Evolutionary conservation across 1,284 basidiomycete genomes (phyloP).

Genomic region (Ceratobasidium sp.): DNA sequence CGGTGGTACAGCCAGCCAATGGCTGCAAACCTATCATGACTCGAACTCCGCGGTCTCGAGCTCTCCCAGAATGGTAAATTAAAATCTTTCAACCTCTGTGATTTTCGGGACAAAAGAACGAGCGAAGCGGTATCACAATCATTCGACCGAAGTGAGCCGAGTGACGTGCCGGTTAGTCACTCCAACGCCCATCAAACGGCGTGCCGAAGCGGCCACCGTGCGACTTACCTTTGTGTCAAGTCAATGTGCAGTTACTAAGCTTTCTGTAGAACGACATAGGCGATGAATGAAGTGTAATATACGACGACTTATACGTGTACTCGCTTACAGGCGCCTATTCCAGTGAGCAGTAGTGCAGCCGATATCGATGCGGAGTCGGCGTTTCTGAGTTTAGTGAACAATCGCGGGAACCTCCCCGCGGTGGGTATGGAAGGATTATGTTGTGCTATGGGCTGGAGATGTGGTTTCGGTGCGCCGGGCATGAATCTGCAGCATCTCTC

Average conservation of each 20-base stretch:
- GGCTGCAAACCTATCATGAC: too few relatives aligned
- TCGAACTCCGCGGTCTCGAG: not conserved
- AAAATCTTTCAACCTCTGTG: not conserved
- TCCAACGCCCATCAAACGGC: not conserved
- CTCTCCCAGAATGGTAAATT: not conserved
- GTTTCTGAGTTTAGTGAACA: not conserved
- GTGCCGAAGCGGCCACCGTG: not conserved
- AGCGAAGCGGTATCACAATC: not conserved
- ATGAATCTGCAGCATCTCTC: not conserved
- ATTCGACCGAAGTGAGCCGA: not conserved
- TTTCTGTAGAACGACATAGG: not conserved
- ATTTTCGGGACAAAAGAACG: not conserved
- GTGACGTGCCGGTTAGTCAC: not conserved
- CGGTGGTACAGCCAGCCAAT: not conserved
- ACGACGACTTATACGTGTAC: not conserved
- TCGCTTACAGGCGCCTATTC: not conserved
- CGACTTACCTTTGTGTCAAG: conserved; percentile 7
- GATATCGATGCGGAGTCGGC: not conserved
- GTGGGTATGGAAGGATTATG: too few relatives aligned
- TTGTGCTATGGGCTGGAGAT: not conserved
- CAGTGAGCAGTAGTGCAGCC: not conserved
- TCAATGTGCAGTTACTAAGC: not conserved
- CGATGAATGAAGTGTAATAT: not conserved
- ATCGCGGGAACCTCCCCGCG: not conserved
- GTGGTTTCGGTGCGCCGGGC: not conserved